phyloP scores from a whole-genome alignment of 768 basidiomycete genomes.

The Boletus edulis region DNA sequence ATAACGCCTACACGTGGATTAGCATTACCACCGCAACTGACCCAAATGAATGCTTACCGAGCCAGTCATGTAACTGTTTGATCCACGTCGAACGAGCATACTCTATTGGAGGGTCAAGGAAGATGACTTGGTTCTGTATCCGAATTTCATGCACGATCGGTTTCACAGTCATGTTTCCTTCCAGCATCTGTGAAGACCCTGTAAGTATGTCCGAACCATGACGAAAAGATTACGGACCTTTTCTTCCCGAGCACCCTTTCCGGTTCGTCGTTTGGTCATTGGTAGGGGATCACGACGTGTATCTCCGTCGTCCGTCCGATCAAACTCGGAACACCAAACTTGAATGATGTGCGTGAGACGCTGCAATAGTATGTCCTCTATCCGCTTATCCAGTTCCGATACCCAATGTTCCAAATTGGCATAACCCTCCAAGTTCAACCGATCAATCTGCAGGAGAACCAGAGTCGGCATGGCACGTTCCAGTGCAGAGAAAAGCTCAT shows the following conservation, averaged over 20 bases:
- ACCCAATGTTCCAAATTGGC: conserved; percentile 94
- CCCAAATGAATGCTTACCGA: conserved; percentile 47
- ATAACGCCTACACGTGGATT: conserved; percentile 58
- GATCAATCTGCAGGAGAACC: conserved; percentile 66
- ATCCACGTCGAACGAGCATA: conserved; percentile 90
- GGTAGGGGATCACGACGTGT: conserved; percentile 50
- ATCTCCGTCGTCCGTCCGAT: conserved; percentile 68
- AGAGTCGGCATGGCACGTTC: not conserved
- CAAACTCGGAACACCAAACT: conserved; percentile 88
- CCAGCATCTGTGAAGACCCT: conserved; percentile 51
- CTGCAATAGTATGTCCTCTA: conserved; percentile 76
- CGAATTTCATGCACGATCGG: conserved; percentile 94
- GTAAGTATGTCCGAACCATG: not conserved
- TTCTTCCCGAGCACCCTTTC: conserved; percentile 74
- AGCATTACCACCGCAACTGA: not conserved
- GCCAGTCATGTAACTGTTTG: conserved; percentile 83
- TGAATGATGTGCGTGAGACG: conserved; percentile 77
- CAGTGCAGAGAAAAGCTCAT: conserved; percentile 26
- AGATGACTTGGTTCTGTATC: conserved; percentile 99
- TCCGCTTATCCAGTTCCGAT: conserved; percentile 73
- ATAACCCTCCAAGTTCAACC: conserved; percentile 93
- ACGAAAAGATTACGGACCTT: conserved; percentile 47
- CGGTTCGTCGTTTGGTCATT: conserved; percentile 59
- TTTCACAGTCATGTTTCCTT: conserved; percentile 72
- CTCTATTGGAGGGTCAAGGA: conserved; percentile 97